These are phyloP conservation scores for Cladosporium sp. DNA, from an alignment of 2,329 filamentous ascomycete genomes.

Conservation along the genomic window DNA sequence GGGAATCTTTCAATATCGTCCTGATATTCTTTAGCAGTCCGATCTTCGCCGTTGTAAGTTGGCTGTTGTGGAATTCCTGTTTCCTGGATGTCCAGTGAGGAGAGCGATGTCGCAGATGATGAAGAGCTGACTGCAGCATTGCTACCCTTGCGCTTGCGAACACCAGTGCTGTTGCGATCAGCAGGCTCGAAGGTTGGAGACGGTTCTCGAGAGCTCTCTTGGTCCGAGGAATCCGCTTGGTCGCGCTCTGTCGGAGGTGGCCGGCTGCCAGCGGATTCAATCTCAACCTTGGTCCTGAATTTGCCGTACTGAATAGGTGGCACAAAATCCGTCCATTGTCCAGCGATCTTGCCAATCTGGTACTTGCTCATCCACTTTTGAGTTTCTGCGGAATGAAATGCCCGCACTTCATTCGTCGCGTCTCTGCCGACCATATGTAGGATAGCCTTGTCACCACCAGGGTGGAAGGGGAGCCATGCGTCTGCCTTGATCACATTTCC, in stretches of 20 bases:
- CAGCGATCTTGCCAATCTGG: constrained; percentile 76
- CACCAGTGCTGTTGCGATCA: constrained; percentile 29
- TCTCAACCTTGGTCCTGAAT: constrained; percentile 56
- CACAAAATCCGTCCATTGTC: constrained; percentile 79
- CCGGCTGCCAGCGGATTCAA: constrained; percentile 15
- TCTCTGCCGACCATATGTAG: constrained; percentile 70
- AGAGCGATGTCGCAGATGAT: constrained; percentile 58
- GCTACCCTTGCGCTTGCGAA: neutral
- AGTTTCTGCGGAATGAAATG: constrained; percentile 84
- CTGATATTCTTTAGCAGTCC: constrained; percentile 68
- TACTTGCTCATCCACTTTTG: constrained; percentile 73
- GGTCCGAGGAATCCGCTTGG: neutral
- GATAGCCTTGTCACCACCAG: constrained; percentile 87
- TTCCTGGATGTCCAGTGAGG: constrained; percentile 46
- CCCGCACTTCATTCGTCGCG: constrained; percentile 88
- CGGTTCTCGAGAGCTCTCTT: constrained; percentile 50
- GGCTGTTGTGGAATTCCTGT: constrained; percentile 34
- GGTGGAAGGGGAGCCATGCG: constrained; percentile 83
- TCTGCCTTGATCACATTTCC: constrained; percentile 81
- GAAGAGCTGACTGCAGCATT: constrained; percentile 20
- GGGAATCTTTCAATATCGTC: constrained; percentile 80
- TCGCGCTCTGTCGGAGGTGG: constrained; percentile 29
- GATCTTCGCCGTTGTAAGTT: constrained; percentile 61
- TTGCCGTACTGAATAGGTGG: constrained; percentile 88
- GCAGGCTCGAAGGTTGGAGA: constrained; percentile 58